Base-by-base conservation (phyloP, 306 rosid species). In the Astragalus membranaceus region DNA sequence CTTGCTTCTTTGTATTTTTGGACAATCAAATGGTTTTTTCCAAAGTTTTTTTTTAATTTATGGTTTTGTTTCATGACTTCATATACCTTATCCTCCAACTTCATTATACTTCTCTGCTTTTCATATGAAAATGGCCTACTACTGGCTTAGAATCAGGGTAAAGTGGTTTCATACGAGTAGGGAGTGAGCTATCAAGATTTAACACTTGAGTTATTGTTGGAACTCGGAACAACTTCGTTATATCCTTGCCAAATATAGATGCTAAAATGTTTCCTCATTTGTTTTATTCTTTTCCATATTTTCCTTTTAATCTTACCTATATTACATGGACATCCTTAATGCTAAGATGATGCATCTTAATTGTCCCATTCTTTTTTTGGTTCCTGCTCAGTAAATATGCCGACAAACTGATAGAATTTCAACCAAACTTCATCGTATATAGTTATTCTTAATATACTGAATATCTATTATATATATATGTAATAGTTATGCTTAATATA, bases 21-120 rank as follows among this genome's bases (percentile, higher is more conserved):
- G 78, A 69, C 33, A 42, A 67, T 67, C 68, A 32, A 39, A 63
- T 62, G 6, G 13, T 73, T 80, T 37, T 46, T 35, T 15, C 10
- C 10, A 15, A 53, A 43, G 43, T 42, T 76, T 50, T 72, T 37
- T 37, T 52, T 76, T 72, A 16, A 29, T 33, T 70, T 67, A 47
- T 36, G 51, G 8, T 51, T 61, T 52, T 33, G n/a, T 52, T 52
- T 55, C 62, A 78, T 35, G 42, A 12, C 11, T 56, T 52, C 15
- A 55, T 75, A 46, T 47, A 43, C 68, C 36, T 44, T 53, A 44
- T 55, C 68, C 55, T 66, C 43, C 43, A 56, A 58, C 32, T 50
- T 75, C 35, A 13, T 67, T 48, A 8, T 48, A 49, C 68, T 58
- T 67, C 16, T 46, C 54, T 44, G 10, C 41, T 64, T 30, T 46